Percentiles rank a stretch among this genome's conserved stretches.
Conservation (phyloP, 352 stramenopile genomes). For the Globisporangium perplexum region DNA sequence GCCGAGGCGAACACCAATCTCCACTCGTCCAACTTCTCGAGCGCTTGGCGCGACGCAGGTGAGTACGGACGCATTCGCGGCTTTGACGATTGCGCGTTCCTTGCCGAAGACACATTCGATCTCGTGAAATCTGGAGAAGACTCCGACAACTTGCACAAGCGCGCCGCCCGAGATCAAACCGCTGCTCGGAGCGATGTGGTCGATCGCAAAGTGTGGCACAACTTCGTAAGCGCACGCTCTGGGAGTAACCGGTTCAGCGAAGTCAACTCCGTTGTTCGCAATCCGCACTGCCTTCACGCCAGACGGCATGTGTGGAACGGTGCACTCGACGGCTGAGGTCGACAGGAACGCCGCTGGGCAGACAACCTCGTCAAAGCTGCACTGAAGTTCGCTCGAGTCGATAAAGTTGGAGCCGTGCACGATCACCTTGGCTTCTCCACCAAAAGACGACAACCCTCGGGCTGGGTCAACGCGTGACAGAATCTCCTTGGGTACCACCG, state of each 20-base stretch:
- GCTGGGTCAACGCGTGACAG: conserved; percentile 22
- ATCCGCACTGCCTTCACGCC: conserved; percentile 36
- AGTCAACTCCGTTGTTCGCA: conserved; percentile 61
- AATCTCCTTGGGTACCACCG: conserved; percentile 25
- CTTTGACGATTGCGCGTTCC: conserved; percentile 13
- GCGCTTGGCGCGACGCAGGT: conserved; percentile 24
- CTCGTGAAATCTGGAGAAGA: conserved; percentile 25
- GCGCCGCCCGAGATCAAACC: conserved; percentile 34
- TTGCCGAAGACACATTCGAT: conserved; percentile 42
- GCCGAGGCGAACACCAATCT: conserved; percentile 19
- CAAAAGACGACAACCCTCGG: conserved; percentile 17
- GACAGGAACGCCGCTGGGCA: conserved; percentile 38
- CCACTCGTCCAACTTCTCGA: conserved; percentile 9
- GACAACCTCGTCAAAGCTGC: conserved; percentile 32
- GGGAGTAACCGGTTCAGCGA: conserved; percentile 8
- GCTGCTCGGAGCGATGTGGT: conserved; percentile 18
- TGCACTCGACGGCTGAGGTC: conserved; percentile 37
- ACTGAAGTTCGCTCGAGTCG: conserved; percentile 33
- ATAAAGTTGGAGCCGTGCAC: conserved; percentile 45
- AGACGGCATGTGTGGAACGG: conserved; percentile 36
- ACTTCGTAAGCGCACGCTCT: conserved; percentile 20
- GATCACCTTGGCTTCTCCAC: conserved; percentile 17
- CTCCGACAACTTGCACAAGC: conserved; percentile 25
- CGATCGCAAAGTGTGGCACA: conserved; percentile 31
- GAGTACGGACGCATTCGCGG: conserved; percentile 23